Base-by-base conservation (phyloP, 2,329 filamentous ascomycete genomes). In the Teratosphaeria epicoccoides region DNA sequence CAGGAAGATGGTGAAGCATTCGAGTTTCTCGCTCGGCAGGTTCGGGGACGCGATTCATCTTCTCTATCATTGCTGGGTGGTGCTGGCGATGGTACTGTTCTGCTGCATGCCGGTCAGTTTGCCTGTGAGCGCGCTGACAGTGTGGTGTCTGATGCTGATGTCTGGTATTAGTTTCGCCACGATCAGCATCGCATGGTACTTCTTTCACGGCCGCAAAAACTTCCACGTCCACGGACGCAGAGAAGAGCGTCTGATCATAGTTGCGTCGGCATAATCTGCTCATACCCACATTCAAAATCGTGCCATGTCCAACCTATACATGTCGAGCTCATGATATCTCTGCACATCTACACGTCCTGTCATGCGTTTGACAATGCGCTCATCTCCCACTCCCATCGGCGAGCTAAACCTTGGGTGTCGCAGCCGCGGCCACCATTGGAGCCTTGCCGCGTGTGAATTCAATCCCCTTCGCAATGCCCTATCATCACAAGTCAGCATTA, bases 41-140 rank as follows among this genome's bases (percentile, higher is more conserved):
- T 83, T 87, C 57, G 87, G 87, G 0, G 80, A 76, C 62, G 63
- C 74, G 4, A 84, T 88, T 66, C 90, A 90, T 64, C 66, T 79
- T 28, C 68, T 82, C 43, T 85, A 82, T 49, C 67, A 88, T n/a
- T 68, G 72, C 37, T 90, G 85, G 85, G 87, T 89, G 52, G 67
- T 73, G 26, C 73, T 90, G 17, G 78, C 84, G 1, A 76, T 87
- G 14, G 77, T 86, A 51, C 71, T 90, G 44, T 90, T 88, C 71
- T 88, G 84, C 65, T 88, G 84, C 65, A 87, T 90, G 83, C 86
- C 74, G 0, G 70, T 74, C 23, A 70, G 66, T 44, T 55, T 76
- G 11, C 70, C 73, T 0, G 69, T 64, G n/a, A 68, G 66, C 29
- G 61, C 71, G 0, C 59, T 58, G 1, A 66, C 59, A 3, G 70